Evolutionary conservation across 805 yeast genomes (phyloP).

Genomic region (Metschnikowia amazonensis): DNA sequence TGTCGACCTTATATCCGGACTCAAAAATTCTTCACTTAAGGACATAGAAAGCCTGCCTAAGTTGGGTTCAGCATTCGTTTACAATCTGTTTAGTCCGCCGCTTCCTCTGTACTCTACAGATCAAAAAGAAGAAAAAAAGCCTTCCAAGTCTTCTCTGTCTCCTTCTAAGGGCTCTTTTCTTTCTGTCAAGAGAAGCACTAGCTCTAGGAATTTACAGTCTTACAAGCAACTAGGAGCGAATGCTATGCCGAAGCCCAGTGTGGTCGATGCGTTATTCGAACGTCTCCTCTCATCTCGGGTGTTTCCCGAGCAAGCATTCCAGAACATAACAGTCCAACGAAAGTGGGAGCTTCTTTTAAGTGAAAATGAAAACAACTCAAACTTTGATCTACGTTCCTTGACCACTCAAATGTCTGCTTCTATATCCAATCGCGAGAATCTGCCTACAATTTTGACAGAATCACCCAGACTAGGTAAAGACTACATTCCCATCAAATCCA

Average conservation of each 20-base stretch:
- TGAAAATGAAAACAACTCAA: conserved; percentile 36
- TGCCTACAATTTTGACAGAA: neutral
- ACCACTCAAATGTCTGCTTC: conserved; percentile 13
- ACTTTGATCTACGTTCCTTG: conserved; percentile 32
- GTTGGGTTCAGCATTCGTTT: conserved; percentile 1
- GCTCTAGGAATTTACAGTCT: conserved; percentile 26
- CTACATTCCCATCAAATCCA: neutral
- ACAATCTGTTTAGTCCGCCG: conserved; percentile 4
- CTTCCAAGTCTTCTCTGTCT: neutral
- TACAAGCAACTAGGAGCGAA: conserved; percentile 32
- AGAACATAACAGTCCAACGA: conserved; percentile 31
- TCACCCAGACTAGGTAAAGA: neutral
- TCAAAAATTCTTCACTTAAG: neutral
- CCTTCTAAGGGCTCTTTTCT: neutral
- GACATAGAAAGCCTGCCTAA: neutral
- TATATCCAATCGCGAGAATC: neutral
- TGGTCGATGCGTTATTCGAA: conserved; percentile 40
- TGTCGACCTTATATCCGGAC: neutral
- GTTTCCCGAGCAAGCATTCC: conserved; percentile 33
- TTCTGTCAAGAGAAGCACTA: conserved; percentile 3
- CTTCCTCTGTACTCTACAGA: conserved; percentile 2
- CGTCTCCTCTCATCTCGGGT: conserved; percentile 35
- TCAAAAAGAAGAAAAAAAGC: neutral
- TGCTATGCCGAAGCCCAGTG: conserved; percentile 32
- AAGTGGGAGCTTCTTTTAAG: conserved; percentile 44